Evolutionary conservation across 2,329 filamentous ascomycete genomes (phyloP).

Genomic region (Camptophora hylomeconis): DNA sequence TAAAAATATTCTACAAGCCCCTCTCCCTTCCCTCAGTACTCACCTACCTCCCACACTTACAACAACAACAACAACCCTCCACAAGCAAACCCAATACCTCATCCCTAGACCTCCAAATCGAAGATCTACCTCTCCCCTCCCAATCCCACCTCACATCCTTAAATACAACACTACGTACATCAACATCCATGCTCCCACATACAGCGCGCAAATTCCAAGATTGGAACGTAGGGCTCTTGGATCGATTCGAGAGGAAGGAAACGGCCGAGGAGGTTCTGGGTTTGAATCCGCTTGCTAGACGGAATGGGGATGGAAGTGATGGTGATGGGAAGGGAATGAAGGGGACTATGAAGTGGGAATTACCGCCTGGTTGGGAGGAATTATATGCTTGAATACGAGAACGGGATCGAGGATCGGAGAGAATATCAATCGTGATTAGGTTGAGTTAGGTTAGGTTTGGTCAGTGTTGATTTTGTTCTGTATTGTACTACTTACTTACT

Average conservation of each 20-base stretch:
- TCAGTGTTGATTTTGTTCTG: too few species aligned
- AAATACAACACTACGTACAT: slow-evolving; percentile 26
- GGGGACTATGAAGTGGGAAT: too few species aligned
- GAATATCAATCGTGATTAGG: too few species aligned
- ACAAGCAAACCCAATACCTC: too few species aligned
- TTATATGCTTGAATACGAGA: too few species aligned
- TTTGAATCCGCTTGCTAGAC: slow-evolving; percentile 11
- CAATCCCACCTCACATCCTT: slow-evolving; percentile 11
- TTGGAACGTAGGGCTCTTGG: slow-evolving; percentile 42
- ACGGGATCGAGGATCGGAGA: too few species aligned
- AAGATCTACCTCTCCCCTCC: slow-evolving; percentile 33
- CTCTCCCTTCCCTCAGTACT: slow-evolving; percentile 21
- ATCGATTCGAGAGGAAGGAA: slow-evolving; percentile 27
- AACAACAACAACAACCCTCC: slow-evolving; percentile 27
- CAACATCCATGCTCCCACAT: slow-evolving; percentile 33
- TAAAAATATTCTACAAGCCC: slow-evolving; percentile 44
- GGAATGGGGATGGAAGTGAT: too few species aligned
- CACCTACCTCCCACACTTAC: slow-evolving; percentile 16
- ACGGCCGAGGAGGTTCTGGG: slow-evolving; percentile 14
- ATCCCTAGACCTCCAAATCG: too few species aligned
- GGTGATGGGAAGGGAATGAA: too few species aligned
- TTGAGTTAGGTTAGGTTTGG: too few species aligned
- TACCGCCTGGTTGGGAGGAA: too few species aligned
- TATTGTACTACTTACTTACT: too few species aligned
- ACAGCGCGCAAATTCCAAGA: slow-evolving; percentile 39